These are phyloP conservation scores for Elaeis oleifera DNA, from an alignment of 202 grass and related monocot species.

Conservation along the genomic window DNA sequence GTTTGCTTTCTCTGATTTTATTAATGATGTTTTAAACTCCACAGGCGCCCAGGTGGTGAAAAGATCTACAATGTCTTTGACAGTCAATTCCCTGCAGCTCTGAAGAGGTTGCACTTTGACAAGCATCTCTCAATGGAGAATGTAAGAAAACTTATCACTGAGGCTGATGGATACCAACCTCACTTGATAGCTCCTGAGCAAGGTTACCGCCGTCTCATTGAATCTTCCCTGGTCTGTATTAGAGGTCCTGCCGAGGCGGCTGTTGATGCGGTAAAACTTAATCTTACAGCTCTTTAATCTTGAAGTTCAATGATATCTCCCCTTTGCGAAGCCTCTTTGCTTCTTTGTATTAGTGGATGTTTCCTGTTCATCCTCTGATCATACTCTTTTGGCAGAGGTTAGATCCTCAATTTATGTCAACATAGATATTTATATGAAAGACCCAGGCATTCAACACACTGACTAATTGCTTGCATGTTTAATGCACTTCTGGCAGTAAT, in stretches of 20 bases:
- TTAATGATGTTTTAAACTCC: conserved; percentile 7
- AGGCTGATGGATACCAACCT: conserved; percentile 98
- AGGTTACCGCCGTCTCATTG: conserved; percentile 93
- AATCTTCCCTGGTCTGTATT: conserved; percentile 82
- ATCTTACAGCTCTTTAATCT: too few species aligned
- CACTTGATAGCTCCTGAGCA: conserved; percentile 99
- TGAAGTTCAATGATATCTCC: too few species aligned
- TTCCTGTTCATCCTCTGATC: too few species aligned
- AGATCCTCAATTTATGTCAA: too few species aligned
- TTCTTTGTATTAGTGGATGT: too few species aligned
- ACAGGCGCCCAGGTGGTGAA: conserved; percentile 90
- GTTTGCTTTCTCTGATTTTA: too few species aligned
- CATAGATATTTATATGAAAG: too few species aligned
- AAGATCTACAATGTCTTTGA: conserved; percentile 93
- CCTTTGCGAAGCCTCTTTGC: too few species aligned
- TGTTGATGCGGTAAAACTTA: conserved; percentile 69
- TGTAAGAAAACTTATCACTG: conserved; percentile 89
- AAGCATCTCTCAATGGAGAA: conserved; percentile 98
- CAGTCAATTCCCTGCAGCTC: conserved; percentile 83
- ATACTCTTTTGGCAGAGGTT: too few species aligned
- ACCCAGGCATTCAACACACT: too few species aligned
- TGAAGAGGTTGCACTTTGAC: conserved; percentile 94
- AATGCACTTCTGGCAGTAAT: too few species aligned
- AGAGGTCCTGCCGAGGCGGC: conserved; percentile 92
- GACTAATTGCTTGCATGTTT: too few species aligned